Evolutionary conservation across 2,329 filamentous ascomycete genomes (phyloP).

Genomic region (Fusarium verticillioides): DNA sequence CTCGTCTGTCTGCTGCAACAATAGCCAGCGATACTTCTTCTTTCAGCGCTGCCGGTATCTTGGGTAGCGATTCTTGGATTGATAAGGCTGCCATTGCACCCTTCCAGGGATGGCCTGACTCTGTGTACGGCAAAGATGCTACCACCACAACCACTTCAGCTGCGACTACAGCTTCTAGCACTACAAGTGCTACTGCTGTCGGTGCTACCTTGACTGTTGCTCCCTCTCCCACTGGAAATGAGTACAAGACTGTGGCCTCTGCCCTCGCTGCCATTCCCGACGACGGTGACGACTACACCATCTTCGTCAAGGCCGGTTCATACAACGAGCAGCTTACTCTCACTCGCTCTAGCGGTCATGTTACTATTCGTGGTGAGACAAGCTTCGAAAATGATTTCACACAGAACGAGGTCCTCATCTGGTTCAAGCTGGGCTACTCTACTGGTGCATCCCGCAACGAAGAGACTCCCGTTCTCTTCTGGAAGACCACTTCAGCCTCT

Average conservation of each 20-base stretch:
- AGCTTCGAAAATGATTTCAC: conserved; percentile 38
- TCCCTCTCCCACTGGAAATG: conserved; percentile 49
- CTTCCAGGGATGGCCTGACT: conserved; percentile 45
- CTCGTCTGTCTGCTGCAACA: conserved; percentile 38
- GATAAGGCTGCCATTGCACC: conserved; percentile 46
- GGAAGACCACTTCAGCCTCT: conserved; percentile 56
- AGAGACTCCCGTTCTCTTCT: conserved; percentile 56
- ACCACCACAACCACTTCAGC: conserved; percentile 12
- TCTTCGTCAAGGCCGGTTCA: conserved; percentile 39
- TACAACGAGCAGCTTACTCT: conserved; percentile 39
- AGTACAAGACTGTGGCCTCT: conserved; percentile 55
- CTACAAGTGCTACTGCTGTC: neutral
- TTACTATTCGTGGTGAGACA: conserved; percentile 38
- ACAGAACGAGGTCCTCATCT: conserved; percentile 34
- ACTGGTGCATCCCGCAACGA: conserved; percentile 56
- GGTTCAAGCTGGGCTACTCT: conserved; percentile 32
- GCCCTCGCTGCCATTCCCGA: conserved; percentile 55
- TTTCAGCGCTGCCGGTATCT: conserved; percentile 53
- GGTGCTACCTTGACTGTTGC: conserved; percentile 44
- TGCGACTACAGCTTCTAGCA: conserved; percentile 17
- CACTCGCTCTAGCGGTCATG: conserved; percentile 22
- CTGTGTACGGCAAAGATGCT: conserved; percentile 36
- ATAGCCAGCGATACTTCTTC: conserved; percentile 60
- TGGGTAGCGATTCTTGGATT: conserved; percentile 48
- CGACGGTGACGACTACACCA: conserved; percentile 38